phyloP scores from a whole-genome alignment of 2,329 filamentous ascomycete genomes.

The Zopfia rhizophila region DNA sequence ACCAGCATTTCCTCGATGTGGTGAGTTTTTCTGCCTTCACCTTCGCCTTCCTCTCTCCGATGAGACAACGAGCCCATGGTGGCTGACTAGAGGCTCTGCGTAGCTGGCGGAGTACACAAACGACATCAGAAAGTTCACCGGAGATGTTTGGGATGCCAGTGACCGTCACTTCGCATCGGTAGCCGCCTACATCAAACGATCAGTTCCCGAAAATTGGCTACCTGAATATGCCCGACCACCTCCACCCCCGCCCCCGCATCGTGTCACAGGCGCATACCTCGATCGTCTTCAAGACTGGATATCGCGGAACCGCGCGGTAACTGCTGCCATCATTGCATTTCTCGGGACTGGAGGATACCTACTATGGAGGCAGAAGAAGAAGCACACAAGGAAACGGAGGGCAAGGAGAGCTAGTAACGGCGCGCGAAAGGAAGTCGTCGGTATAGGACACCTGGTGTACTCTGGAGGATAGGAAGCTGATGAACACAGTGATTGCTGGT shows the following conservation, averaged over 20 bases:
- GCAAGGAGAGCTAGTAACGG: slow-evolving; percentile 85
- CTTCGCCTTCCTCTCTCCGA: slow-evolving; percentile 4
- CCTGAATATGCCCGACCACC: slow-evolving; percentile 72
- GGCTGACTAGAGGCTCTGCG: slow-evolving; percentile 22
- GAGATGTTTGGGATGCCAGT: slow-evolving; percentile 79
- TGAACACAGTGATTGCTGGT: slow-evolving; percentile 78
- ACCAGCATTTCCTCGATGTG: slow-evolving; percentile 80
- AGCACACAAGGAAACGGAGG: slow-evolving; percentile 71
- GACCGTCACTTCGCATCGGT: slow-evolving; percentile 83
- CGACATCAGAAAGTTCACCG: slow-evolving; percentile 76
- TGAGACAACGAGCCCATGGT: slow-evolving; percentile 9
- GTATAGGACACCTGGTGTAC: slow-evolving; percentile 45
- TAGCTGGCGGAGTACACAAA: slow-evolving; percentile 68
- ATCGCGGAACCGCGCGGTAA: slow-evolving; percentile 75
- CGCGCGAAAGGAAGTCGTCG: slow-evolving; percentile 83
- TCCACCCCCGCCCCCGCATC: slow-evolving; percentile 57
- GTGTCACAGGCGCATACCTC: slow-evolving; percentile 56
- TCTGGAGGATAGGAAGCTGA: slow-evolving; percentile 14
- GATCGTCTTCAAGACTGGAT: slow-evolving; percentile 77
- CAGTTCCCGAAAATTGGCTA: slow-evolving; percentile 75
- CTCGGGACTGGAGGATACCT: slow-evolving; percentile 71
- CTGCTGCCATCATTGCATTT: slow-evolving; percentile 75
- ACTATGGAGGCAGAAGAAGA: slow-evolving; percentile 70
- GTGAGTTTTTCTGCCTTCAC: slow-evolving; percentile 61
- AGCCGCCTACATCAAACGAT: slow-evolving; percentile 75